Evolutionary conservation across 2,329 filamentous ascomycete genomes (phyloP), one percentile per base, ranked within the genome.

Genomic region (Diaporthe citri): DNA sequence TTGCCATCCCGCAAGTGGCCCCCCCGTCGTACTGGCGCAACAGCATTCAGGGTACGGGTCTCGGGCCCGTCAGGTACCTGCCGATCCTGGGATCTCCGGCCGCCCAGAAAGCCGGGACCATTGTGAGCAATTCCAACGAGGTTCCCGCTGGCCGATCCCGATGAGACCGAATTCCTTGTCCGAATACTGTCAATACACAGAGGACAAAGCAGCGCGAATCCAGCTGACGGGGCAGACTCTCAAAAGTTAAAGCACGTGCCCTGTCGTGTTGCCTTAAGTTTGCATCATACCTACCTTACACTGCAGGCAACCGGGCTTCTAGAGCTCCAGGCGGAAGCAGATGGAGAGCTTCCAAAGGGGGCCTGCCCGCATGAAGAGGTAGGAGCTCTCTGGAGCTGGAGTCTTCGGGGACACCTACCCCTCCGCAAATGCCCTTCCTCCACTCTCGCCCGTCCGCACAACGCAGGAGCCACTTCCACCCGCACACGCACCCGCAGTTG

Each of bases 31-130:
- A 66, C 28, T 48, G 39, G 55, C 55, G 36, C 56, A n/a, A 25
- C 36, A 43, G 22, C 20, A 17, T 25, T n/a, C 46, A 48, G 64
- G 48, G 64, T 55, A 69, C 48, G 48, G 64, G 64, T 55, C 48
- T 67, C 64, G 64, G 64, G 64, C 46, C 46, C 34, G 64, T 69
- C 48, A 69, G 48, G 64, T 69, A 13, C 64, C 48, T 69, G 64
- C 64, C 64, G 64, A 69, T 55, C 64, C 64, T 41, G 48, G 64
- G 48, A 69, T 39, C 64, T 69, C 64, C 64, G 64, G 64, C 64
- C 64, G 46, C 17, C 46, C 64, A 52, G 28, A 28, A 4, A 52
- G 64, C 48, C 64, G 64, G 64, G 48, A 41, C 64, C 64, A 55
- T 25, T 69, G 31, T 55, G 46, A 52, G 25, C 15, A 52, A 20